Base-by-base conservation (phyloP, 306 rosid species). In the Erythrophleum fordii region DNA sequence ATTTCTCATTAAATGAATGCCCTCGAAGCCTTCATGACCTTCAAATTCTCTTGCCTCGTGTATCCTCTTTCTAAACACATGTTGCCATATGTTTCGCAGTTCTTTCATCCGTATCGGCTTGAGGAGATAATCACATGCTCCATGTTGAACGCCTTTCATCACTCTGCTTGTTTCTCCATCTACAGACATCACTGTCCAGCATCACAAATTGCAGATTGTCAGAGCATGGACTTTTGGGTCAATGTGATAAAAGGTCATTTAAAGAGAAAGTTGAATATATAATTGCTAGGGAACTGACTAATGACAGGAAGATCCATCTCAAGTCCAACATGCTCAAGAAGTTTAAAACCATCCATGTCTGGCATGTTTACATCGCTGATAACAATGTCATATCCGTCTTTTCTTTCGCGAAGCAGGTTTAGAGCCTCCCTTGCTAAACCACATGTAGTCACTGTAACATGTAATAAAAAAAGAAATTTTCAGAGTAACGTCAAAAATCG, bases 271-370 rank as follows among this genome's bases (percentile, higher is more conserved):
- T 69, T 71, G 76, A 39, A 69, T 82, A 35, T 73, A 81, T 74
- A 49, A 73, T 80, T 65, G 84, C 79, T 65, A 87, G 86, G 83
- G 88, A 82, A 93, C 96, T 89, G 81, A 96, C 99, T 96, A 8
- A 93, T 93, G 48, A 96, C 97, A 18, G 99, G 99, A 82, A 96
- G 98, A 90, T 96, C 99, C 99, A 96, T 96, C 88, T 96, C 99
- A 42, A 96, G 94, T 75, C 99, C 99, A 59, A 96, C 98, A 85
- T 89, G 98, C 93, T 96, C 99, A 0, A 96, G 99, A 53, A 96
- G 99, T 68, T 89, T 96, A 80, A 96, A 96, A n/a, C 99, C 99
- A 46, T 96, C 99, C 99, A 96, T 96, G 87, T 96, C 99, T 0
- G 99, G 99, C 99, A 96, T 96, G 97, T 96, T 96, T 3, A 96